Evolutionary conservation across 139 green algal genomes (phyloP).

Genomic region (Edaphochlamys debaryana): DNA sequence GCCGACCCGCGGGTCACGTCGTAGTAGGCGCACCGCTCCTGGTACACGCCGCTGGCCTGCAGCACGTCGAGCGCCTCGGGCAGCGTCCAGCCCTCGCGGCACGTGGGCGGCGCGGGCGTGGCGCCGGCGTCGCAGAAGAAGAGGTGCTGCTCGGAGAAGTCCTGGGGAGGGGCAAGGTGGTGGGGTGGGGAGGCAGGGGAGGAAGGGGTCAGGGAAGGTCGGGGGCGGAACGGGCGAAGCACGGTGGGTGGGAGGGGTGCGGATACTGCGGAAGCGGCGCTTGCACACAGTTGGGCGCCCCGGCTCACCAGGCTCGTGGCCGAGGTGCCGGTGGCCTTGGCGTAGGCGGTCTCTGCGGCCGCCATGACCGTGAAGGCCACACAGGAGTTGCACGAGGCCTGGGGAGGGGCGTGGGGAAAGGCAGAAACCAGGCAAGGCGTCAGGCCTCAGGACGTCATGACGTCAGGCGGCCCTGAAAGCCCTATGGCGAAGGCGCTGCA

Average conservation of each 20-base stretch:
- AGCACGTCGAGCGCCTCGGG: not conserved
- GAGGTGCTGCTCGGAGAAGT: constrained; percentile 6
- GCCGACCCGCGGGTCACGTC: not conserved
- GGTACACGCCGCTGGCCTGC: not conserved
- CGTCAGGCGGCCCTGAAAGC: not conserved
- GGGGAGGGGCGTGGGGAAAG: not conserved
- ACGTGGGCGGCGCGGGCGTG: not conserved
- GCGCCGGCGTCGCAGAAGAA: not conserved
- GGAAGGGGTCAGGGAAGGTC: no score
- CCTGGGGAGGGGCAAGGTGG: no score
- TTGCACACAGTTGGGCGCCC: no score
- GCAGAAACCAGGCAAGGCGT: not conserved
- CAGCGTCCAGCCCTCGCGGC: not conserved
- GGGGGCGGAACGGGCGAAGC: not conserved
- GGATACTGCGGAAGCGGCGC: no score
- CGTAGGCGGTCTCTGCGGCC: not conserved
- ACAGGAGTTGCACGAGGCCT: constrained; percentile 17
- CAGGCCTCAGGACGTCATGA: not conserved
- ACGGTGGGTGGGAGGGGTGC: no score
- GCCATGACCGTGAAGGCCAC: constrained; percentile 2
- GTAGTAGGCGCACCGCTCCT: not conserved
- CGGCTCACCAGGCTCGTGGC: not conserved
- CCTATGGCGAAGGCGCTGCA: no score
- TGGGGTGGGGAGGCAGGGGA: not conserved
- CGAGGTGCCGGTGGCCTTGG: not conserved